Base-by-base conservation (phyloP, 495 filamentous ascomycete species). In the Cercophora samala region DNA sequence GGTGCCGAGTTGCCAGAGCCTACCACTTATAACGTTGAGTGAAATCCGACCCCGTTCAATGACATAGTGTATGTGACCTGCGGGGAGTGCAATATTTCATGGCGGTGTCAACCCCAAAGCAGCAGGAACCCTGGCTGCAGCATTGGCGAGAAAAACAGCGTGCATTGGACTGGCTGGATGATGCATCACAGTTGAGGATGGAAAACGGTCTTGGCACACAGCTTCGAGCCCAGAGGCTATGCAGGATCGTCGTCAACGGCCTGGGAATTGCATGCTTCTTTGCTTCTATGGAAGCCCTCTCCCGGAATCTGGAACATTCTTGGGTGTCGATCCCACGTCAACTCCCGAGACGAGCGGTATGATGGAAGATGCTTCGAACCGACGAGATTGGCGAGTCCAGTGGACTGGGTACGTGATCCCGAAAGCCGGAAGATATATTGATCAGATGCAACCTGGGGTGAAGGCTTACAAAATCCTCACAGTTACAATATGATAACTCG, bases 291-390 rank as follows among this genome's bases (percentile, higher is more conserved):
- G 29, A 24, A 60, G 24, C 58, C 26, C 60, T 15, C 21, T 19
- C 29, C 25, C 25, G 21, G 5, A 62, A 62, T 37, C 24, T 62
- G 25, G 29, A 42, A 42, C 60, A 42, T 62, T 29, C 25, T 42
- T 62, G 37, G 37, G 11, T 17, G 37, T 13, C 37, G 37, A 46
- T 42, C 46, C 60, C 60, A 42, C 46, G 60, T 19, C n/a, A 62
- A 17, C 60, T 37, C 6, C 18, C 24, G 19, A 9, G 58, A 21
- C 18, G 18, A n/a, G 32, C 37, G 37, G 37, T 18, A 46, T 46
- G 15, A 11, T 46, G 37, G 37, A 46, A 11, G 37, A 1, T 46
- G 15, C 37, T 8, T 5, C 8, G 26, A 29, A 29, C 26, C 26
- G 26, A 29, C 26, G 3, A 29, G 26, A 29, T 29, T 29, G 26